These are phyloP conservation scores for Epithele typhae DNA, from an alignment of 768 basidiomycete species.

Conservation along the genomic window DNA sequence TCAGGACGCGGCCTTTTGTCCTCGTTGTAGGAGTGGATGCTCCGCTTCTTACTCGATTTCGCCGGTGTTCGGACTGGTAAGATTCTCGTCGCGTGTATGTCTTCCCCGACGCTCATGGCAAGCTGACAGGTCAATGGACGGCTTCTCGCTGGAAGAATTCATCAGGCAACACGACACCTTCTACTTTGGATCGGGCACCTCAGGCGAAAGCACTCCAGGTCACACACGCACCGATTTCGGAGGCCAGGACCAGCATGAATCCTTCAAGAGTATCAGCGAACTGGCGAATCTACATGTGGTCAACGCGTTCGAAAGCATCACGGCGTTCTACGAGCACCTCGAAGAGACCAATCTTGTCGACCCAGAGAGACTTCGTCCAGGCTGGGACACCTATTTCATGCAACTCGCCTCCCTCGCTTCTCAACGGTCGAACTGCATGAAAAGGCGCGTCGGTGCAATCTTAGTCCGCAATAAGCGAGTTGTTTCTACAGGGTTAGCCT, in stretches of 20 bases:
- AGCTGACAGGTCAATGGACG: conserved; percentile 2
- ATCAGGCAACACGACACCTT: conserved; percentile 64
- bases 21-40: conserved; percentile 82
- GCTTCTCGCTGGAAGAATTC: conserved; percentile 63
- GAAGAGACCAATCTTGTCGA: conserved; percentile 67
- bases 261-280: conserved; percentile 31
- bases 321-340: conserved; percentile 58
- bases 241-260: not conserved
- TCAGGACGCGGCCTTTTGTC: conserved; percentile 87
- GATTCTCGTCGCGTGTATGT: not conserved
- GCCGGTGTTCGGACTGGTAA: conserved; percentile 30
- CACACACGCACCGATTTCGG: not conserved
- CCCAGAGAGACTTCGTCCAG: conserved; percentile 73
- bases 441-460: conserved; percentile 91
- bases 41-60: conserved; percentile 66
- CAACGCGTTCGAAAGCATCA: conserved; percentile 56
- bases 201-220: not conserved
- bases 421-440: conserved; percentile 93
- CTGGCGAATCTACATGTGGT: conserved; percentile 56
- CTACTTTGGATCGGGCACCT: conserved; percentile 47
- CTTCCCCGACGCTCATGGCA: not conserved
- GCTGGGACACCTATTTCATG: conserved; percentile 99
- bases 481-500: conserved; percentile 66
- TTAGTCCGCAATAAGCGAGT: conserved; percentile 82
- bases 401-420: conserved; percentile 89